Evolutionary conservation across 345 rosid genomes (phyloP), one percentile per base, ranked within the genome.

Genomic region (Lepidium didymum): DNA sequence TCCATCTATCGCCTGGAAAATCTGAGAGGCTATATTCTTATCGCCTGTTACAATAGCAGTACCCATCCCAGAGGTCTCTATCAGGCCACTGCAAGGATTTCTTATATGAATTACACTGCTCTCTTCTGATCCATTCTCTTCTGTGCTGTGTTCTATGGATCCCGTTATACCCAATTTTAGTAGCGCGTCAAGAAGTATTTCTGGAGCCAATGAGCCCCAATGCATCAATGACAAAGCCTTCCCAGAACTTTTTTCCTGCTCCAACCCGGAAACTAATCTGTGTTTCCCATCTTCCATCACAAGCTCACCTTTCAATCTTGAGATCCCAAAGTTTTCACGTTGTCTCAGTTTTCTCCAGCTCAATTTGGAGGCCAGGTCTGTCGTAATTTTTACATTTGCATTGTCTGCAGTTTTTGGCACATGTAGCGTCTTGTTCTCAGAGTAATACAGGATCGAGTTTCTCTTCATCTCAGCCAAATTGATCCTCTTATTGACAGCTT

Each of bases 281-380:
- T 66, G 72, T 74, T 82, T 85, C 42, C 90, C 85, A 38, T 72
- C 69, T 37, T 78, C 54, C 66, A 86, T 64, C n/a, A 69, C 6
- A 3, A 93, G 75, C 72, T 79, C 84, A 10, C 95, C 98, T 12
- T 80, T 81, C 65, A 93, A 68, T 73, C 96, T 81, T 7, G 91
- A 55, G 54, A 84, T 70, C 29, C 79, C 77, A 47, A 67, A 11
- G 64, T 72, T 81, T 35, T 79, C 63, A 51, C 10, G 7, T 25
- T 64, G 73, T 68, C 69, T 75, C 42, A 77, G 57, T 27, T 66
- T 79, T 67, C 59, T 85, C 96, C 91, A 86, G 5, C 47, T 62
- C 62, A 83, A 68, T 49, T 41, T 66, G 42, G 86, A 67, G 60
- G 74, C 83, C 69, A 83, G 62, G 56, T 86, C 87, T n/a, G 90